Percentiles rank a stretch among this genome's conserved stretches.
These are phyloP conservation scores for Podaxis sp. DNA, from an alignment of 768 basidiomycete genomes.

Conservation along the genomic window DNA sequence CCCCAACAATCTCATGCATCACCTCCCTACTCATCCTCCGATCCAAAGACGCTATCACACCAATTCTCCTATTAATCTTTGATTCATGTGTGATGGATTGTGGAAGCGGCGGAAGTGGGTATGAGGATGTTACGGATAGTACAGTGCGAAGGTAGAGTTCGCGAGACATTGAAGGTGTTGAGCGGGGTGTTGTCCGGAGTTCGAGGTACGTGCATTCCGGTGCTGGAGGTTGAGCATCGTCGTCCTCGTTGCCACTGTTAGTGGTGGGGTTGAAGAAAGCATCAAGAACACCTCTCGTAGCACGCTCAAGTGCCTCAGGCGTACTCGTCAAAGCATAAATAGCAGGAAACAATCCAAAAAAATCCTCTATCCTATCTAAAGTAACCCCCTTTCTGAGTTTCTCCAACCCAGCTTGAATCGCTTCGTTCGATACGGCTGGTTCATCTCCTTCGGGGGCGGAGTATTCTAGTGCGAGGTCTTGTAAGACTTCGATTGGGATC, in stretches of 20 bases:
- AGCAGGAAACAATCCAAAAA: conserved; percentile 73
- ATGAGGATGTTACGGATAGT: conserved; percentile 62
- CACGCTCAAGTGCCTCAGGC: conserved; percentile 49
- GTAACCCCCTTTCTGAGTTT: conserved; percentile 42
- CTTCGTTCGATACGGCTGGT: conserved; percentile 20
- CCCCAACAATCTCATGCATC: conserved; percentile 53
- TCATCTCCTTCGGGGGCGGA: conserved; percentile 17
- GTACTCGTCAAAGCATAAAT: conserved; percentile 79
- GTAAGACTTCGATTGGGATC: conserved; percentile 66
- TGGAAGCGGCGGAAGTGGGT: conserved; percentile 21
- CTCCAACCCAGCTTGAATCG: conserved; percentile 30
- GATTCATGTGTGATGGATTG: neutral
- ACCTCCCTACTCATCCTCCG: conserved; percentile 57
- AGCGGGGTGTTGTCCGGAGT: conserved; percentile 77
- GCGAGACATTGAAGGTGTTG: conserved; percentile 56
- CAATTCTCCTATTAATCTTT: conserved; percentile 40
- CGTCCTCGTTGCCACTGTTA: neutral
- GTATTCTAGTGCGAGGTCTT: conserved; percentile 56
- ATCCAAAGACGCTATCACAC: conserved; percentile 76
- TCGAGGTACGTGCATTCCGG: conserved; percentile 69
- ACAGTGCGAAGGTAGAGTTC: conserved; percentile 65
- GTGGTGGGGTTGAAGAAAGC: conserved; percentile 38
- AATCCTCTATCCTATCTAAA: conserved; percentile 62
- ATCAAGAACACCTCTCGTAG: conserved; percentile 63
- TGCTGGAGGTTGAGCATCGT: conserved; percentile 35